Evolutionary conservation across 768 basidiomycete species (phyloP), one percentile per base, ranked within the genome.

Genomic region (Lactifluus echinatus): DNA sequence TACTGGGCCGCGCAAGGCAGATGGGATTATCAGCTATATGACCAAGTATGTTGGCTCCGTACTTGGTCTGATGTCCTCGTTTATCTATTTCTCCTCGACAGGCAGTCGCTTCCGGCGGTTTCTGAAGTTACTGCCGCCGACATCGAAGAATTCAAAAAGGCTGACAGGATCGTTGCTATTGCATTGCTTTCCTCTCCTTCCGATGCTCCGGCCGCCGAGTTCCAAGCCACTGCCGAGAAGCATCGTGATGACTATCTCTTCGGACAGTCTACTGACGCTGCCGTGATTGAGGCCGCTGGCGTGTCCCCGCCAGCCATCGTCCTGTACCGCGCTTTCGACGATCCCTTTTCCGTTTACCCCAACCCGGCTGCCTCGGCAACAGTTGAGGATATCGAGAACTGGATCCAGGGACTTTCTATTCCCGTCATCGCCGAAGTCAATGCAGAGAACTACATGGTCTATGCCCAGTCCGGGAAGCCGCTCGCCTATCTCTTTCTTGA

Each of bases 11-110:
- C 79, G 96, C 50, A 91, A 96, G 71, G 87, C 93, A 10, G 96
- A 98, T 62, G 94, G 96, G 17, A 99, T 99, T 67, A 75, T 95
- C 69, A 84, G 84, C 71, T 96, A 96, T 76, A 97, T 98, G 95
- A 69, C 81, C 76, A 98, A 97, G 94, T 94, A 61, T 73, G 24
- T 42, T 33, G 46, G n/a, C 40, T 3, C 15, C 3, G 34, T 47
- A 40, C 37, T 28, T 53, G 14, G 26, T 21, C 47, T 11, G 10
- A 7, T 14, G 19, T 39, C 12, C 26, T 26, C 1, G 45, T 39
- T 56, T 24, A 51, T 7, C 45, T 56, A 63, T 57, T 24, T 26
- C 45, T 58, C n/a, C 21, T 37, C 47, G 75, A 46, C 59, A 83
- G 93, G 69, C 96, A 98, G 79, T 85, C 91, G 8, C 82, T 98